Conservation (phyloP, 345 rosid species). For the Raphanus sativus region DNA sequence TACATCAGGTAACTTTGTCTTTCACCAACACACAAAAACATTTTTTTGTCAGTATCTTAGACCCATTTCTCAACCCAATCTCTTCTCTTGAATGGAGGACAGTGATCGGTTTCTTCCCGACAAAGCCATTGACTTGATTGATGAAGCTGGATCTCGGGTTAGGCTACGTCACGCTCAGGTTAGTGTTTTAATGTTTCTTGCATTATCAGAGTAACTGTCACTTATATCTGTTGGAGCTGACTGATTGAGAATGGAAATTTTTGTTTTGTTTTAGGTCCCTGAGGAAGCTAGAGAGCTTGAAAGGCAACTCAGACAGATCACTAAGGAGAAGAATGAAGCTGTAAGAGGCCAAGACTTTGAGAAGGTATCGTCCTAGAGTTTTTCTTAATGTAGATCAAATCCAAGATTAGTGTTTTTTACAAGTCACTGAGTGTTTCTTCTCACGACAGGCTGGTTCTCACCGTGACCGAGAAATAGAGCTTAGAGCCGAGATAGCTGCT, state of each 20-base stretch:
- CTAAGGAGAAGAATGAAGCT: conserved; percentile 95
- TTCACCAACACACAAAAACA: conserved; percentile 5
- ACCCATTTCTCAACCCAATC: neutral
- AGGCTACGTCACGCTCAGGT: conserved; percentile 96
- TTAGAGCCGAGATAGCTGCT: conserved; percentile 81
- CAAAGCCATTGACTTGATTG: conserved; percentile 97
- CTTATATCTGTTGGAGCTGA: neutral
- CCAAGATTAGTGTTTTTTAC: conserved; percentile 2
- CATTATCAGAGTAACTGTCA: too few relatives aligned
- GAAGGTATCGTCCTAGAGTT: conserved; percentile 50
- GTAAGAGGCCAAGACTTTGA: conserved; percentile 94
- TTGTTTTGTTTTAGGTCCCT: conserved; percentile 61
- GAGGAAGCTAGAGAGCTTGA: conserved; percentile 98
- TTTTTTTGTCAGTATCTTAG: neutral
- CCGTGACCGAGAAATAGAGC: conserved; percentile 93
- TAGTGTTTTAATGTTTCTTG: conserved; percentile 11
- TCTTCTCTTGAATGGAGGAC: conserved; percentile 5
- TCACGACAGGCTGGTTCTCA: conserved; percentile 82
- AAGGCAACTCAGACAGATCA: conserved; percentile 88
- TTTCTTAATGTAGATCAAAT: neutral
- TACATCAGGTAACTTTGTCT: conserved; percentile 69
- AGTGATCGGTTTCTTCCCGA: conserved; percentile 99
- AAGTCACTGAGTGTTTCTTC: conserved; percentile 2
- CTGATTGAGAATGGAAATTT: conserved; percentile 16
- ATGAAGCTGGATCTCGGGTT: conserved; percentile 99